Evolutionary conservation across 164 flowering plant genomes (phyloP), one percentile per base, ranked within the genome.

Genomic region (Berberis vulgaris): DNA sequence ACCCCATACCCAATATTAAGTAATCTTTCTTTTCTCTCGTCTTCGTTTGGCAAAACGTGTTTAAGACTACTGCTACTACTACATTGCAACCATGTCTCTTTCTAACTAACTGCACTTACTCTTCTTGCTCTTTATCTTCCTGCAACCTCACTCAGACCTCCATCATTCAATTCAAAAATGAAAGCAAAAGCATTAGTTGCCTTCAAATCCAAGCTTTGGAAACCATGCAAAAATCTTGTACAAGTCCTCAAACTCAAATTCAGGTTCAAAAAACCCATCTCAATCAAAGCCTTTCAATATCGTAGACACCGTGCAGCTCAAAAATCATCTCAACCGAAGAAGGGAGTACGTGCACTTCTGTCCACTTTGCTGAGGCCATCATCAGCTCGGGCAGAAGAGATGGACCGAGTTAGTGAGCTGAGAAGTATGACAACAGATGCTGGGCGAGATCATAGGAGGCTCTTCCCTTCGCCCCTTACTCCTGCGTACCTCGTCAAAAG

Each of bases 391-490:
- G 26, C 62, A 0, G 75, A 72, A 63, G 76, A 74, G 47, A 68
- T 71, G 72, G 82, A 79, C 41, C 65, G 64, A 58, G 64, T 75
- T 3, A 64, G 58, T 50, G 81, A 76, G 70, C 70, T 80, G 3
- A 62, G 54, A 76, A 86, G 82, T 50, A 46, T 76, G 55, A 72
- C 82, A 0, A 26, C 26, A 26, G 26, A 26, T 26, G 83, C 74
- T 2, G 64, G 65, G 3, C 83, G 61, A 46, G 53, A 59, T 8
- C 71, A 65, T 0, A 60, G 43, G n/a, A 64, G 45, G 67, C 82
- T 80, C 40, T 80, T 69, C 58, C 83, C 88, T 4, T 83, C 86
- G 1, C 91, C 97, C 0, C 0, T 78, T 9, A 83, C 87, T 6
- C 88, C 89, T 9, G 84, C 80, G 46, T 79, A 72, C 49, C 60